Percentiles rank a stretch among this genome's conserved stretches.
Evolutionary conservation across 495 filamentous ascomycete genomes (phyloP).

Genomic region (Penicillium silybi): DNA sequence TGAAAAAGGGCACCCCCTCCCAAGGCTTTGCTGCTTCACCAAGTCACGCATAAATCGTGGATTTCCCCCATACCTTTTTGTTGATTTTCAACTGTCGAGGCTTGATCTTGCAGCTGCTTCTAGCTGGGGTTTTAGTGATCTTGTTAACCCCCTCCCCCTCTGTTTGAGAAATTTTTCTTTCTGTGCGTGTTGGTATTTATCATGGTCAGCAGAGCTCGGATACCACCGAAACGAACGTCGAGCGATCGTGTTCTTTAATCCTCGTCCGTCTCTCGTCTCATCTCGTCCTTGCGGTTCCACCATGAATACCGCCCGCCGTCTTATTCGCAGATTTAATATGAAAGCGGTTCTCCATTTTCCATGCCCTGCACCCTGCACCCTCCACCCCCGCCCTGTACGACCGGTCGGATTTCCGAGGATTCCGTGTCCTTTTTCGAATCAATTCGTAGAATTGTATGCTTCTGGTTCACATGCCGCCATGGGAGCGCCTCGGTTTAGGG

Average conservation of each 20-base stretch:
- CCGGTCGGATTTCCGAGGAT: constrained; percentile 19
- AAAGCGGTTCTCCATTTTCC: constrained; percentile 26
- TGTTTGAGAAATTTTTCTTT: constrained; percentile 8
- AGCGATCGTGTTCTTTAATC: constrained; percentile 29
- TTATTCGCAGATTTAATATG: constrained; percentile 35
- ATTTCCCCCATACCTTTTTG: constrained; percentile 1
- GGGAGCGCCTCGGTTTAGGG: not conserved
- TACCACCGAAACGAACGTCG: constrained; percentile 40
- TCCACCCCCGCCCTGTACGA: constrained; percentile 24
- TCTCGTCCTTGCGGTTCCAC: constrained; percentile 34
- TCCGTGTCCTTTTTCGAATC: constrained; percentile 2
- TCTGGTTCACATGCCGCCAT: not conserved
- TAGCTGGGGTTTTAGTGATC: constrained; percentile 1
- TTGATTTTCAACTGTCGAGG: constrained; percentile 2
- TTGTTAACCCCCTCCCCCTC: constrained; percentile 1
- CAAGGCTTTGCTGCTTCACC: not conserved
- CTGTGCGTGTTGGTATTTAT: constrained; percentile 29
- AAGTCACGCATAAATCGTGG: not conserved
- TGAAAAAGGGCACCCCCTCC: not conserved
- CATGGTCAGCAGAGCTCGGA: constrained; percentile 44
- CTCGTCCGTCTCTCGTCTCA: constrained; percentile 31
- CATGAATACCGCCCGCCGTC: constrained; percentile 36
- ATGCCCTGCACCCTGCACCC: not conserved
- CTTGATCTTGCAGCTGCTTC: constrained; percentile 1
- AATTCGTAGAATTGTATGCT: constrained; percentile 12